These are phyloP conservation scores for Exophiala sp. DNA, from an alignment of 2,329 filamentous ascomycete genomes.

Conservation along the genomic window DNA sequence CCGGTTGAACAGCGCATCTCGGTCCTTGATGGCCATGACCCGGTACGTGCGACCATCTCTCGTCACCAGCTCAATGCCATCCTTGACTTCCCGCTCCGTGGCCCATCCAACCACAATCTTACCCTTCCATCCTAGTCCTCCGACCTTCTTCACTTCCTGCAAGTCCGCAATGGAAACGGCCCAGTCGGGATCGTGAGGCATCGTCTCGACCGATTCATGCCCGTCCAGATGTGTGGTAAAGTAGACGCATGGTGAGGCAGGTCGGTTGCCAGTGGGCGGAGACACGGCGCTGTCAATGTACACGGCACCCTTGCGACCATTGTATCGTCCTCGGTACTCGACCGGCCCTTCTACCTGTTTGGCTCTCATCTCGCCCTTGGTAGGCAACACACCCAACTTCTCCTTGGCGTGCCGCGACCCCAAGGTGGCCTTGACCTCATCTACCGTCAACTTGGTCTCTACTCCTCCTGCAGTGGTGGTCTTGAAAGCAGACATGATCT, in stretches of 20 bases:
- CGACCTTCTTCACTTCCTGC: constrained; percentile 68
- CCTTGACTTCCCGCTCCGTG: constrained; percentile 64
- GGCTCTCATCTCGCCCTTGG: constrained; percentile 36
- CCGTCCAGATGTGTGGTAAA: constrained; percentile 50
- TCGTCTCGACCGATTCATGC: constrained; percentile 44
- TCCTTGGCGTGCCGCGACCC: constrained; percentile 60
- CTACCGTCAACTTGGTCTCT: constrained; percentile 64
- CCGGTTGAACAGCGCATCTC: constrained; percentile 77
- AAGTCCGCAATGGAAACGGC: constrained; percentile 66
- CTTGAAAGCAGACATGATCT: constrained; percentile 62
- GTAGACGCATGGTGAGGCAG: constrained; percentile 62
- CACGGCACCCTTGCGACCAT: constrained; percentile 65
- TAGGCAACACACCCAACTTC: constrained; percentile 63
- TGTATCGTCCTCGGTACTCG: constrained; percentile 66
- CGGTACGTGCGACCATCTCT: constrained; percentile 48
- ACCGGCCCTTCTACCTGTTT: constrained; percentile 56
- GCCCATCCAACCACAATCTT: constrained; percentile 79
- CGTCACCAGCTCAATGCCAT: constrained; percentile 65
- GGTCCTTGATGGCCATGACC: constrained; percentile 63
- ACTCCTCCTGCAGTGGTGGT: constrained; percentile 64
- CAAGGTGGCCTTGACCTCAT: constrained; percentile 61
- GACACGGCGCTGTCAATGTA: constrained; percentile 51
- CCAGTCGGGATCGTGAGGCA: constrained; percentile 56
- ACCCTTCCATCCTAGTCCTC: constrained; percentile 77
- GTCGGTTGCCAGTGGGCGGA: constrained; percentile 48